phyloP scores from a whole-genome alignment of 306 rosid species.

The Casuarina glauca region DNA sequence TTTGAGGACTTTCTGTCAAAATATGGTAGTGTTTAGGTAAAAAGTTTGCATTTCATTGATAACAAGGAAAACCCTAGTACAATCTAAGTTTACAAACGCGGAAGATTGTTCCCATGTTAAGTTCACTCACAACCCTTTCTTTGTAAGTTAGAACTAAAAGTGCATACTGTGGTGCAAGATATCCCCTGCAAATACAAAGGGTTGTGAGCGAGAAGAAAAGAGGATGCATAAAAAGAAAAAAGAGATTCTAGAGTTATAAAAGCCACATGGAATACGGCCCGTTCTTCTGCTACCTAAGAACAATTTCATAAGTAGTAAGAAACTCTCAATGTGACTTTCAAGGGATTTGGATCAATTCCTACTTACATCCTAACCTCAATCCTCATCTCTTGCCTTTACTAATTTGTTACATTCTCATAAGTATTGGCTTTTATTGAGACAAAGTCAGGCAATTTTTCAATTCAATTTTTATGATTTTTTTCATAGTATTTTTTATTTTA shows the following conservation, averaged over 20 bases:
- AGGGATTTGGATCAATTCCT: too few relatives aligned
- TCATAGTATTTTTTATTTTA: not conserved
- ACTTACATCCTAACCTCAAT: not conserved
- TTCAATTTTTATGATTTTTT: not conserved
- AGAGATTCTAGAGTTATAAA: not conserved
- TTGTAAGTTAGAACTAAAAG: slow-evolving; percentile 82
- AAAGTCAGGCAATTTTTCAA: not conserved
- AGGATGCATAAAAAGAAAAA: not conserved
- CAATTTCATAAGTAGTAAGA: too few relatives aligned
- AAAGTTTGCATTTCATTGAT: too few relatives aligned
- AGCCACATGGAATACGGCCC: too few relatives aligned
- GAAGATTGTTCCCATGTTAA: too few relatives aligned
- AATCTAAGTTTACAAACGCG: too few relatives aligned
- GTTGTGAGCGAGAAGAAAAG: slow-evolving; percentile 1
- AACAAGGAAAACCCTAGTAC: too few relatives aligned
- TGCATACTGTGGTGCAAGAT: slow-evolving; percentile 93
- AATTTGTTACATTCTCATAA: not conserved
- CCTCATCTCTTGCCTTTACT: not conserved
- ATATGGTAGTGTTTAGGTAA: too few relatives aligned
- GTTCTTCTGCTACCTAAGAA: not conserved
- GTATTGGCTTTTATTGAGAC: not conserved
- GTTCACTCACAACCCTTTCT: slow-evolving; percentile 44
- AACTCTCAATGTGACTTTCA: too few relatives aligned
- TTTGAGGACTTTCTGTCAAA: too few relatives aligned
- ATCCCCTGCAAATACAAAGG: slow-evolving; percentile 56